Percentiles rank a stretch among this genome's conserved stretches.
Evolutionary conservation across 2,329 filamentous ascomycete genomes (phyloP).

Genomic region (Pseudocercospora macadamiae): DNA sequence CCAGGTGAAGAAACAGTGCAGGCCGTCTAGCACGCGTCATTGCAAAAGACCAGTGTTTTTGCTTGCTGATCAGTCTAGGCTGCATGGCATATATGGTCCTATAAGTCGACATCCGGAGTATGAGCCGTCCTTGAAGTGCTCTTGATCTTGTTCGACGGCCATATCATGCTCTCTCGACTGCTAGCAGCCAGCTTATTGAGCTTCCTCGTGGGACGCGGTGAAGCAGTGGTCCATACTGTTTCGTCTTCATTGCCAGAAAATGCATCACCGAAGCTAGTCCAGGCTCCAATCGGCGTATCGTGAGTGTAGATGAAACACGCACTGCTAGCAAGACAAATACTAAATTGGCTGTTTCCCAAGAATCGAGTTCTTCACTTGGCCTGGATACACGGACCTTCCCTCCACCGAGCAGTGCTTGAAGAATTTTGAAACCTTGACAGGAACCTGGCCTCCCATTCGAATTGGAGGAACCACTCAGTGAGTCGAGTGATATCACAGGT

Average conservation of each 20-base stretch:
- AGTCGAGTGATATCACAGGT: conserved; percentile 40
- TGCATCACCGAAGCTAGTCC: background rate
- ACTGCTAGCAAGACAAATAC: background rate
- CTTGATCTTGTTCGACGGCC: background rate
- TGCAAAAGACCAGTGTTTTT: background rate
- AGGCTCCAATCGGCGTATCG: conserved; percentile 7
- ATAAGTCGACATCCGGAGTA: too few species aligned
- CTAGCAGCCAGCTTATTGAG: background rate
- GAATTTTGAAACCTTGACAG: conserved; percentile 55
- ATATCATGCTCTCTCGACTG: background rate
- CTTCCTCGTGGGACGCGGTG: background rate
- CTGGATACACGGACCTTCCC: conserved; percentile 55
- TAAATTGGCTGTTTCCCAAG: background rate
- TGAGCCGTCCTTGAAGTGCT: too few species aligned
- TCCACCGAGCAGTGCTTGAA: conserved; percentile 56
- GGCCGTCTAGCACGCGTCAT: background rate
- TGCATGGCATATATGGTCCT: too few species aligned
- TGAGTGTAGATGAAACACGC: background rate
- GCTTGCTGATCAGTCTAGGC: background rate
- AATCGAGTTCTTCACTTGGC: conserved; percentile 59
- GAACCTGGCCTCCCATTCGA: conserved; percentile 57
- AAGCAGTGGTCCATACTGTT: conserved; percentile 8
- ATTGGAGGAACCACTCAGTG: conserved; percentile 59
- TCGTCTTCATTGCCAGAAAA: background rate
- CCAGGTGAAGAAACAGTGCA: background rate